These are phyloP conservation scores for Emmonsiellopsis sp. DNA, from an alignment of 2,329 filamentous ascomycete species.

Conservation along the genomic window DNA sequence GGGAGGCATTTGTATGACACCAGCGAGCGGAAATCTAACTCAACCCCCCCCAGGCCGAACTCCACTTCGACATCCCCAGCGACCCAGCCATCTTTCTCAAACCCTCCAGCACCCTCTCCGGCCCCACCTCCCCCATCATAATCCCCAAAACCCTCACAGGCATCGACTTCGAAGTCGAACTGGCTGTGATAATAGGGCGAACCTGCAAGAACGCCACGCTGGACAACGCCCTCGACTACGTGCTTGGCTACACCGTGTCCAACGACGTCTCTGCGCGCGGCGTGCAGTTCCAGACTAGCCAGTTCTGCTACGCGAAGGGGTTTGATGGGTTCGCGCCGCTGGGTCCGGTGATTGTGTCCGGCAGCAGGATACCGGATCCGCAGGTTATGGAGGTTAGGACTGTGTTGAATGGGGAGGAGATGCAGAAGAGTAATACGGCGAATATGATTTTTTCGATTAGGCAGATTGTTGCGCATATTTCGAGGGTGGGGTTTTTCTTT, in stretches of 20 bases:
- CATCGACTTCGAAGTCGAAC: constrained; percentile 49
- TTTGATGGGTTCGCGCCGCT: constrained; percentile 45
- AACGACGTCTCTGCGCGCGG: constrained; percentile 56
- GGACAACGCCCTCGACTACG: constrained; percentile 47
- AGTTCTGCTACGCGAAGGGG: constrained; percentile 52
- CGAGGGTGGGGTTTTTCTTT: background rate
- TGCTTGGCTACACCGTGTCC: constrained; percentile 54
- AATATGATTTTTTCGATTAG: constrained; percentile 36
- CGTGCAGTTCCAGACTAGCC: constrained; percentile 44
- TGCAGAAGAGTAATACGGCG: constrained; percentile 33
- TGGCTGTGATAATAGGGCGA: constrained; percentile 47
- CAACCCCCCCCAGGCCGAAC: background rate
- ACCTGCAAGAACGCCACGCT: constrained; percentile 47
- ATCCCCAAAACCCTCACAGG: constrained; percentile 48
- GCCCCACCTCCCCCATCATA: constrained; percentile 42
- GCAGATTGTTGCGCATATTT: constrained; percentile 24
- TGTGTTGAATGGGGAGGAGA: constrained; percentile 37
- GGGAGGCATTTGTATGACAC: constrained; percentile 40
- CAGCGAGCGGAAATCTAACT: constrained; percentile 39
- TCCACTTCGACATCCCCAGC: constrained; percentile 33
- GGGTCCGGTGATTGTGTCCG: constrained; percentile 41
- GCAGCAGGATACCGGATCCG: constrained; percentile 35
- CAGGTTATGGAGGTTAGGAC: constrained; percentile 36
- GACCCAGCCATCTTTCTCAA: constrained; percentile 53
- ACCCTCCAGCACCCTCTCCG: constrained; percentile 43